Base-by-base conservation (phyloP, 1,284 basidiomycete genomes). In the Apiotrichum sp. region DNA sequence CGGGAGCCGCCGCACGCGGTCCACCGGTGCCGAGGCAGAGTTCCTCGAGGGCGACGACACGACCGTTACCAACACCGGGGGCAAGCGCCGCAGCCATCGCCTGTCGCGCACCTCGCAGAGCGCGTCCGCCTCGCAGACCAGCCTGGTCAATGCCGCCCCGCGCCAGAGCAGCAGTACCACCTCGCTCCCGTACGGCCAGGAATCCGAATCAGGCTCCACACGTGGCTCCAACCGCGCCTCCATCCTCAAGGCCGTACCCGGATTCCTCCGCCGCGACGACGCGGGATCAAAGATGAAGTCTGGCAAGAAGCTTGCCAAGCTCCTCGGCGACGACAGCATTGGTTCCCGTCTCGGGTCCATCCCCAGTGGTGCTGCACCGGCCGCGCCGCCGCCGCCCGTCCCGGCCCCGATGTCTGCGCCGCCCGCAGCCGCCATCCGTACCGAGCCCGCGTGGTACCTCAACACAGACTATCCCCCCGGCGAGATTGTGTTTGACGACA, bases 401-500 rank as follows among this genome's bases (percentile, higher is more conserved):
- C 43, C 29, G 3, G 50, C 54, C 10, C 52, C 56, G 10, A 48
- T 50, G 50, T 46, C 50, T 6, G 45, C 50, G 7, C 58, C 58
- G 4, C 58, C 58, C 3, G 47, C 51, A 1, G 49, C 55, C 1
- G 53, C 55, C 3, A 54, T 53, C 41, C 50, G 55, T 1, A 39
- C 65, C 77, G 60, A 87, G 83, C 66, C 69, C 67, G 89, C 92
- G 3, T 92, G 89, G 89, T 93, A 88, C 77, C 80, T 98, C 53
- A 84, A 84, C 22, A 83, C 87, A 3, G 87, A 88, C 65, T 92
- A 89, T 71, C 83, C 81, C 53, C 82, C 86, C 47, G 81, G 82
- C 11, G 91, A 96, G 62, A 88, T 97, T 63, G 73, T 89, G 60
- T 84, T 96, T 65, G 88, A 92, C 65, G 81, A 86, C 4, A 89